Evolutionary conservation across 495 filamentous ascomycete genomes (phyloP).

Genomic region (Hypoxylon subgilvum): DNA sequence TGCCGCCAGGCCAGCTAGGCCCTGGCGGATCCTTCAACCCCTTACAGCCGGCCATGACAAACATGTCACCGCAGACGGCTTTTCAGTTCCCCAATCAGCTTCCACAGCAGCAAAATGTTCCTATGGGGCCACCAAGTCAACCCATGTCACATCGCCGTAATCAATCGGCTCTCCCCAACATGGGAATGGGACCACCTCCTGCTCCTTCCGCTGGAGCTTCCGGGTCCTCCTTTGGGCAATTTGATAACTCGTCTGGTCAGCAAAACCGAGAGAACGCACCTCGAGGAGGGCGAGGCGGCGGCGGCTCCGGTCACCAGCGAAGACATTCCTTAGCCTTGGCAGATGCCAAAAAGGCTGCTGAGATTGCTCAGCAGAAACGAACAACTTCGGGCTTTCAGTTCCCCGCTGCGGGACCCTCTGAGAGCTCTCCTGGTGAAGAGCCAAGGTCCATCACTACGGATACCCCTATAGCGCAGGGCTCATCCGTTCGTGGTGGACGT

Average conservation of each 20-base stretch:
- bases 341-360: constrained; percentile 97
- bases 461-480: constrained; percentile 55
- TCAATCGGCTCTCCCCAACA: constrained; percentile 93
- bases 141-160: constrained; percentile 92
- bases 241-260: constrained; percentile 64
- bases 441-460: constrained; percentile 53
- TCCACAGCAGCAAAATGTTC: constrained; percentile 68
- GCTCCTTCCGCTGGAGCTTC: constrained; percentile 96
- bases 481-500: constrained; percentile 55
- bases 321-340: constrained; percentile 93
- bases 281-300: constrained; percentile 78
- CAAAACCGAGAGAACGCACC: constrained; percentile 73
- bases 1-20: constrained; percentile 80
- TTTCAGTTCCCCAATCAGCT: constrained; percentile 91
- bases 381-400: constrained; percentile 95
- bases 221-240: constrained; percentile 79
- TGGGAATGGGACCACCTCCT: constrained; percentile 91
- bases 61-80: constrained; percentile 79
- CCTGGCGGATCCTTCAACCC: constrained; percentile 72
- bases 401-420: constrained; percentile 73
- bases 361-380: constrained; percentile 94
- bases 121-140: constrained; percentile 77
- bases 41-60: constrained; percentile 67
- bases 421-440: constrained; percentile 57
- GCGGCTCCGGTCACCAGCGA: constrained; percentile 82